Base-by-base conservation (phyloP, 1,139 yeast genomes). In the Blastobotrys raffinosifermentans region DNA sequence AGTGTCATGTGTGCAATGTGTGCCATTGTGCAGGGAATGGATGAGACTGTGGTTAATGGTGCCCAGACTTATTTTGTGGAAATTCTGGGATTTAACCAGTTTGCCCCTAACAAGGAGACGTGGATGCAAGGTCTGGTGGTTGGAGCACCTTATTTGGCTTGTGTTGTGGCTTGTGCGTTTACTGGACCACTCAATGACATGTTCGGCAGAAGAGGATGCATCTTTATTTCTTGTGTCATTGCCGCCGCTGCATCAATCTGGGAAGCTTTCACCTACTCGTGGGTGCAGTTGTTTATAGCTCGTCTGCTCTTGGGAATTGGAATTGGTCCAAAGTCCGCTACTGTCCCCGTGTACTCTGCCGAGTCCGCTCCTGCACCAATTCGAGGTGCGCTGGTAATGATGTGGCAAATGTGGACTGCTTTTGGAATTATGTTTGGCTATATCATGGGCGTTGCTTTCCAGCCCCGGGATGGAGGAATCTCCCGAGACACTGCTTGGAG, bases 1-100 rank as follows among this genome's bases (percentile, higher is more conserved):
- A 74, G 82, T 39, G 71, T 83, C 13, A 73, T 84, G 57, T 81
- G 89, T 29, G 81, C 94, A 4, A 74, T 85, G 77, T 86, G 93
- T 38, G 96, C 95, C 15, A 84, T 89, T 6, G 89, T 86, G 25
- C 94, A 85, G 60, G 96, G 96, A 54, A 84, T 85, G 86, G 96
- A 85, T 59, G 94, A 85, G 58, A 72, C 93, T 1, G 94, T 84
- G 16, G 73, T 82, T 42, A 83, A 84, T 52, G 96, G 95, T 47
- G 94, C 95, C 7, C 74, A 79, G 39, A 62, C 84, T 34, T 80
- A 76, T 54, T 83, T 78, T 59, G 85, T 89, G 4, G 50, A 53
- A 2, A 67, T 64, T 31, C 34, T 39, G 11, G 33, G 33, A n/a
- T 69, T 82, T 55, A 79, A 77, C 1, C 67, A 80, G 37, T 63